Percentiles rank a stretch among this genome's conserved stretches.
phyloP scores from a whole-genome alignment of 306 rosid genomes.

The Castanea mollissima region DNA sequence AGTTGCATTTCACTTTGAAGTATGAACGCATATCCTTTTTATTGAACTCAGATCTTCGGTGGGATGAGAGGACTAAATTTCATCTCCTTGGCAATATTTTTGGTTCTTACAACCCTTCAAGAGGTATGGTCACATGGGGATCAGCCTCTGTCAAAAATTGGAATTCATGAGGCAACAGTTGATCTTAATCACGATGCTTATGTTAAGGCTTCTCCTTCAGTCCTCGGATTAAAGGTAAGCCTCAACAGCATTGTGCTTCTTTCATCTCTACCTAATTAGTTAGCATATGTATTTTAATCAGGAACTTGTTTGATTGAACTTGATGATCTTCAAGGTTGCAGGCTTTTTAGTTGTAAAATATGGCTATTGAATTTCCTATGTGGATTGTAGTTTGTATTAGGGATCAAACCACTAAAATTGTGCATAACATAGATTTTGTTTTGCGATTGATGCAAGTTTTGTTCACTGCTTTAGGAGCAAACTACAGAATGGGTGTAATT shows the following conservation, averaged over 20 bases:
- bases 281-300: not conserved
- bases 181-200: conserved; percentile 52
- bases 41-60: conserved; percentile 16
- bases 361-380: not conserved
- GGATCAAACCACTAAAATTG: not conserved
- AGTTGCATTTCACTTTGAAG: not conserved
- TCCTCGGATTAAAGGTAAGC: conserved; percentile 67
- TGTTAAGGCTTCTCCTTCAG: conserved; percentile 49
- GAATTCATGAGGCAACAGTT: conserved; percentile 46
- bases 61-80: conserved; percentile 39
- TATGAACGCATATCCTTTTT: not conserved
- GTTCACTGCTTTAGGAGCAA: conserved; percentile 55
- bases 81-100: conserved; percentile 32
- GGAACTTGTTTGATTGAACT: not conserved
- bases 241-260: conserved; percentile 3
- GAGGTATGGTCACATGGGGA: conserved; percentile 53
- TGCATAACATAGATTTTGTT: not conserved
- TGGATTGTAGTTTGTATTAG: not conserved
- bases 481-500: conserved; percentile 62
- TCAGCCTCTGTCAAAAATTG: conserved; percentile 68
- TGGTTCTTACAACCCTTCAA: conserved; percentile 39
- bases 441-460: conserved; percentile 24
- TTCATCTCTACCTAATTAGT: not conserved
- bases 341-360: not conserved
- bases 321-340: not conserved